phyloP scores from a whole-genome alignment of 495 filamentous ascomycete genomes.

The Cladorrhinum samala region DNA sequence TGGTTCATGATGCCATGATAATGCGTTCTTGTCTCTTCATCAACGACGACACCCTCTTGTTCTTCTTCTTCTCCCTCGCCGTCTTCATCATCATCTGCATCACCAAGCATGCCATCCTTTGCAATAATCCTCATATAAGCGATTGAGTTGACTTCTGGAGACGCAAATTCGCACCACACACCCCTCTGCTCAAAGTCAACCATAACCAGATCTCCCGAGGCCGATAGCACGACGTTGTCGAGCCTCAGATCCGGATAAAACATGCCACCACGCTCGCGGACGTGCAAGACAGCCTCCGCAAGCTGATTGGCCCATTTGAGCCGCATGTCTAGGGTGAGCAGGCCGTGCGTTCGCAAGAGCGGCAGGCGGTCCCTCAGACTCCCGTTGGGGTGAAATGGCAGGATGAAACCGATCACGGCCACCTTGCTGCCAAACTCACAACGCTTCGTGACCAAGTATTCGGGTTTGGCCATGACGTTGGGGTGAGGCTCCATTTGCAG shows the following conservation, averaged over 20 bases:
- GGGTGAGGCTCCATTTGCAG: slow-evolving; percentile 36
- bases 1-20: slow-evolving; percentile 29
- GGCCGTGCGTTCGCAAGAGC: slow-evolving; percentile 33
- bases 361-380: slow-evolving; percentile 40
- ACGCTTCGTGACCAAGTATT: slow-evolving; percentile 40
- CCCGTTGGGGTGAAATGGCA: slow-evolving; percentile 36
- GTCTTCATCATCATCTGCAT: background rate
- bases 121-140: slow-evolving; percentile 41
- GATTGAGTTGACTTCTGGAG: slow-evolving; percentile 45
- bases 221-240: slow-evolving; percentile 43
- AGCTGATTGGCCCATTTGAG: slow-evolving; percentile 42
- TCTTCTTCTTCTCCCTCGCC: slow-evolving; percentile 13
- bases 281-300: slow-evolving; percentile 34
- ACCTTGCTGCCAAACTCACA: slow-evolving; percentile 41
- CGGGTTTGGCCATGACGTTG: slow-evolving; percentile 36
- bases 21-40: slow-evolving; percentile 23
- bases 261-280: slow-evolving; percentile 29
- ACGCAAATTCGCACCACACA: slow-evolving; percentile 45
- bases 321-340: slow-evolving; percentile 29
- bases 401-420: slow-evolving; percentile 41
- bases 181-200: slow-evolving; percentile 50
- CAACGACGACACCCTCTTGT: slow-evolving; percentile 11
- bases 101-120: slow-evolving; percentile 5
- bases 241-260: slow-evolving; percentile 47
- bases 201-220: slow-evolving; percentile 36